A percentile compares a stretch with the other conserved stretches of the same genome.
Evolutionary conservation across 176 grass and related monocot species (phyloP).

Genomic region (Rhynchospora breviuscula): DNA sequence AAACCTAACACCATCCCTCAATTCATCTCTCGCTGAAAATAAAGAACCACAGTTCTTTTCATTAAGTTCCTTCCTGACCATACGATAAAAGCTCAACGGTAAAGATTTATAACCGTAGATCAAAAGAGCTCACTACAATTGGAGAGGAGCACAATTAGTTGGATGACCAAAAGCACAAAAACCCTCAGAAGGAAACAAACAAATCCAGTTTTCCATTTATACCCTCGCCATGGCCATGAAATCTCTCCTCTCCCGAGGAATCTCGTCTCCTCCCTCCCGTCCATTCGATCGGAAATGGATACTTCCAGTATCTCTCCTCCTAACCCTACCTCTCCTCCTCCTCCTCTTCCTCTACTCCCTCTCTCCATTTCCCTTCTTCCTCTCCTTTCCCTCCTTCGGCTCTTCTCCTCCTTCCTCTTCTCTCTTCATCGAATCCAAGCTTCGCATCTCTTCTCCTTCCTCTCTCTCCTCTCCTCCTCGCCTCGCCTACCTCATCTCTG

Average conservation of each 20-base stretch:
- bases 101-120: no score
- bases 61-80: no score
- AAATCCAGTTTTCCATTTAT: not conserved
- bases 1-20: not conserved
- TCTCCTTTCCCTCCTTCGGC: not conserved
- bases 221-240: constrained; percentile 15
- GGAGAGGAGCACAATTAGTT: not conserved
- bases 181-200: not conserved
- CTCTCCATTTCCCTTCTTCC: not conserved
- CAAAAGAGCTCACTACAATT: no score
- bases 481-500: constrained; percentile 74
- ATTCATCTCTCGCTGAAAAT: not conserved
- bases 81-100: no score
- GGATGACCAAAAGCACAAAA: no score
- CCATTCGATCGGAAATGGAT: not conserved
- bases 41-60: not conserved
- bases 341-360: constrained; percentile 16
- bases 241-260: constrained; percentile 10
- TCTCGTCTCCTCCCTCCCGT: not conserved
- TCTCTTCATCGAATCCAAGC: constrained; percentile 43
- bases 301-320: constrained; percentile 43
- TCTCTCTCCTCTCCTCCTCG: constrained; percentile 10
- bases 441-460: not conserved
- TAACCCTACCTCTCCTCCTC: constrained; percentile 32
- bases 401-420: not conserved